Percentiles rank a stretch among this genome's conserved stretches.
Evolutionary conservation across 768 basidiomycete species (phyloP).

Genomic region (Naganishia vaughanmartiniae): DNA sequence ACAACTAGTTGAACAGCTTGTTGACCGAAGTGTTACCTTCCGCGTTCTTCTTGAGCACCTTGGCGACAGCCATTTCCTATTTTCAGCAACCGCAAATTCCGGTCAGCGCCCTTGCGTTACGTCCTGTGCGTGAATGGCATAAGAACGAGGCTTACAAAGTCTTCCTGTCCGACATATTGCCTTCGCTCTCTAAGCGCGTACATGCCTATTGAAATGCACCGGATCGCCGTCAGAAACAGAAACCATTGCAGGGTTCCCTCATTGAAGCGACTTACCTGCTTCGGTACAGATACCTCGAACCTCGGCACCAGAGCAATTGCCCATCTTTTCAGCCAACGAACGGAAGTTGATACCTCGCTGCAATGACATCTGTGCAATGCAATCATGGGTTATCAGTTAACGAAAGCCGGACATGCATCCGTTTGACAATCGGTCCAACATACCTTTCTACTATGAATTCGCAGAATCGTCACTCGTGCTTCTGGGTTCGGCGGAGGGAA

Average conservation of each 20-base stretch:
- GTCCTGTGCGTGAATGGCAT: background rate
- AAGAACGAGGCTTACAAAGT: conserved; percentile 59
- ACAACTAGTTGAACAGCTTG: conserved; percentile 70
- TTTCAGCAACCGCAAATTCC: background rate
- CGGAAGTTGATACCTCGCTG: conserved; percentile 97
- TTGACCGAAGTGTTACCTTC: conserved; percentile 90
- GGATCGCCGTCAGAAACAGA: conserved; percentile 23
- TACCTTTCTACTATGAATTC: conserved; percentile 93
- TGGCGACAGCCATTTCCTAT: conserved; percentile 90
- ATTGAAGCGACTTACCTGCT: conserved; percentile 57
- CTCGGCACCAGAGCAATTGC: conserved; percentile 95
- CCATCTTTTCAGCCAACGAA: conserved; percentile 96
- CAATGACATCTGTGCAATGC: conserved; percentile 96
- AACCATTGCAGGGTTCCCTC: background rate
- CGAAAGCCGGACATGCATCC: background rate
- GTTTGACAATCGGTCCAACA: background rate
- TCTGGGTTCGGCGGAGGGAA: conserved; percentile 93
- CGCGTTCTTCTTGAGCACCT: conserved; percentile 95
- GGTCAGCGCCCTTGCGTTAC: background rate
- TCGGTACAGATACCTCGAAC: conserved; percentile 96
- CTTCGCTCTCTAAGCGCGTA: conserved; percentile 91
- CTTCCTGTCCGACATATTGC: conserved; percentile 96
- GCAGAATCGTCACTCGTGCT: conserved; percentile 91
- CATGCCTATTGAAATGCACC: conserved; percentile 63
- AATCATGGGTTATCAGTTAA: conserved; percentile 51